phyloP scores from a whole-genome alignment of 768 basidiomycete genomes.

The Polyporus arcularius region DNA sequence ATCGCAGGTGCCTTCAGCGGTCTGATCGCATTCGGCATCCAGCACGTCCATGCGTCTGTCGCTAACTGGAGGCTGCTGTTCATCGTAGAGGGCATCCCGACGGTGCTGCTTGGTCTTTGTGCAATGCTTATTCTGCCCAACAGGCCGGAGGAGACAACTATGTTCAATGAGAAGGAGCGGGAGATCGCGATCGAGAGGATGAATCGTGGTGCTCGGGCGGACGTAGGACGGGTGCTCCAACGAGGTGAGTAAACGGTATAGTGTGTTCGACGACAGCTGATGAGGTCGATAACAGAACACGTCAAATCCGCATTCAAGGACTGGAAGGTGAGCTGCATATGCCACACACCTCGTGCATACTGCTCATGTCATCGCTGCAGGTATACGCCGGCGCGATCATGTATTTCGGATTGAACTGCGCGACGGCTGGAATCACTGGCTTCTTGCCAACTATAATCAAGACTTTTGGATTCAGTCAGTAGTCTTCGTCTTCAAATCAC shows the following conservation, averaged over 20 bases:
- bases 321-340: slow-evolving; percentile 46
- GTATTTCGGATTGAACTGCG: slow-evolving; percentile 77
- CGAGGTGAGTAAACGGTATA: slow-evolving; percentile 44
- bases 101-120: slow-evolving; percentile 61
- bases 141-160: slow-evolving; percentile 68
- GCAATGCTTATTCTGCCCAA: slow-evolving; percentile 62
- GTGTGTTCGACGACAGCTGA: neutral
- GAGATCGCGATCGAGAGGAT: slow-evolving; percentile 66
- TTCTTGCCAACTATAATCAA: slow-evolving; percentile 83
- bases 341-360: neutral
- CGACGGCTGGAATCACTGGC: slow-evolving; percentile 74
- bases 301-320: slow-evolving; percentile 63
- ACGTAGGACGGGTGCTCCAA: slow-evolving; percentile 63
- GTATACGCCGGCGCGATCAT: slow-evolving; percentile 67
- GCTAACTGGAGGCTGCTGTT: slow-evolving; percentile 66
- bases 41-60: slow-evolving; percentile 53
- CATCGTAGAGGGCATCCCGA: slow-evolving; percentile 74
- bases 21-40: slow-evolving; percentile 79
- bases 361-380: slow-evolving; percentile 29
- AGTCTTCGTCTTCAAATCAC: neutral
- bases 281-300: slow-evolving; percentile 46
- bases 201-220: slow-evolving; percentile 65
- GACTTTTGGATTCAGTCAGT: slow-evolving; percentile 71
- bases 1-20: slow-evolving; percentile 85
- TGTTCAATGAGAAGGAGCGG: slow-evolving; percentile 53